These are phyloP conservation scores for Patellifolia procumbens DNA, from an alignment of 179 eudicot genomes.

Conservation along the genomic window DNA sequence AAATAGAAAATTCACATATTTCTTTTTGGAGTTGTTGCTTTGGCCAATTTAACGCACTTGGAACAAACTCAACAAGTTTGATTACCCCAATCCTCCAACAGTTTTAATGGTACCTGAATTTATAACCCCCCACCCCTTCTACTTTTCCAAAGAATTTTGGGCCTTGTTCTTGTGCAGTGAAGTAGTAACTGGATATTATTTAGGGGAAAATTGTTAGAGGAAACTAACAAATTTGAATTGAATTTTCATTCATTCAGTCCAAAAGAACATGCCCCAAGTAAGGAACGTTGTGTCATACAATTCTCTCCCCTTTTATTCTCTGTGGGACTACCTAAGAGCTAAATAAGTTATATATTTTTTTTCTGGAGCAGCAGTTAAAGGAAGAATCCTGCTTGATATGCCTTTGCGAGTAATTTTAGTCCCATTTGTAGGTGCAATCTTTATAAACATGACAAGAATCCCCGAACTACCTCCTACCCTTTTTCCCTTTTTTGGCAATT, in stretches of 20 bases:
- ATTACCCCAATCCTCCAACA: background rate
- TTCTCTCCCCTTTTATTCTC: background rate
- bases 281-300: background rate
- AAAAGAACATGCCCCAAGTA: too few species aligned
- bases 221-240: too few species aligned
- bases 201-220: too few species aligned
- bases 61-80: background rate
- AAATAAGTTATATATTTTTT: background rate
- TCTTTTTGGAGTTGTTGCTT: background rate
- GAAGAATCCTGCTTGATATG: background rate
- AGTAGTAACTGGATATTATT: too few species aligned
- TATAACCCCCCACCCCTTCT: background rate
- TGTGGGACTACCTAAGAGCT: background rate
- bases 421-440: background rate
- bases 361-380: background rate
- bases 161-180: too few species aligned
- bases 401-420: background rate
- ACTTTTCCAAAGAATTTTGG: too few species aligned
- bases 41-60: background rate
- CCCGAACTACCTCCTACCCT: background rate
- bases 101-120: background rate
- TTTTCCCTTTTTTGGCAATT: background rate
- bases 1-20: background rate
- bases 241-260: too few species aligned
- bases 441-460: background rate